Evolutionary conservation across 176 grass and related monocot species (phyloP).

Genomic region (Oryza meyeriana): DNA sequence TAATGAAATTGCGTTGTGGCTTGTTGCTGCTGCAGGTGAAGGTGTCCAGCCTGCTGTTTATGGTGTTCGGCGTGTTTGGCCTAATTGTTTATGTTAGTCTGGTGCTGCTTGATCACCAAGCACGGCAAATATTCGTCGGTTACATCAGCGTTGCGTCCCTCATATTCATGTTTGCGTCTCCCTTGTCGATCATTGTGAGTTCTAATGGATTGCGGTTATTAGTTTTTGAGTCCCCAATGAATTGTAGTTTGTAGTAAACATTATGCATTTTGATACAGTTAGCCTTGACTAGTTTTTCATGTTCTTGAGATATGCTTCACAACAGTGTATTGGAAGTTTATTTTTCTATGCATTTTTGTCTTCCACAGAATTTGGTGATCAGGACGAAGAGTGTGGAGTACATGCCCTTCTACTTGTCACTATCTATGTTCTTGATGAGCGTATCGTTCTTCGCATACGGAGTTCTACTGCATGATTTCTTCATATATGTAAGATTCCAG

Average conservation of each 20-base stretch:
- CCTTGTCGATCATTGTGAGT: constrained; percentile 83
- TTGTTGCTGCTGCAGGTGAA: constrained; percentile 52
- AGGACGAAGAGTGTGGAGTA: constrained; percentile 84
- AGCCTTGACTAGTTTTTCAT: background rate
- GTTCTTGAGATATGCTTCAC: background rate
- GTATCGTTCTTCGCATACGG: constrained; percentile 83
- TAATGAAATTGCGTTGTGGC: background rate
- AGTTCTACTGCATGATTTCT: constrained; percentile 74
- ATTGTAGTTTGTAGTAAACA: background rate
- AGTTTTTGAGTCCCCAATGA: background rate
- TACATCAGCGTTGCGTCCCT: constrained; percentile 91
- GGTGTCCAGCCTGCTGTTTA: constrained; percentile 60
- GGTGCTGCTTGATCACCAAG: constrained; percentile 55
- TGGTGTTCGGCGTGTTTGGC: constrained; percentile 42
- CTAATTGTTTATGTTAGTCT: constrained; percentile 65
- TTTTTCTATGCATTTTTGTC: background rate
- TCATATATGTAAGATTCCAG: constrained; percentile 78
- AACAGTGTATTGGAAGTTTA: background rate
- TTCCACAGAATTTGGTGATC: constrained; percentile 81
- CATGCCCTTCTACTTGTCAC: constrained; percentile 94
- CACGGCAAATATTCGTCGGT: constrained; percentile 63
- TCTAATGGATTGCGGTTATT: background rate
- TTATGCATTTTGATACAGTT: background rate
- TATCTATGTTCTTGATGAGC: constrained; percentile 95
- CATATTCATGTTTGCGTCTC: constrained; percentile 93